Evolutionary conservation across 345 rosid genomes (phyloP).

Genomic region (Eucalyptus curtisii): DNA sequence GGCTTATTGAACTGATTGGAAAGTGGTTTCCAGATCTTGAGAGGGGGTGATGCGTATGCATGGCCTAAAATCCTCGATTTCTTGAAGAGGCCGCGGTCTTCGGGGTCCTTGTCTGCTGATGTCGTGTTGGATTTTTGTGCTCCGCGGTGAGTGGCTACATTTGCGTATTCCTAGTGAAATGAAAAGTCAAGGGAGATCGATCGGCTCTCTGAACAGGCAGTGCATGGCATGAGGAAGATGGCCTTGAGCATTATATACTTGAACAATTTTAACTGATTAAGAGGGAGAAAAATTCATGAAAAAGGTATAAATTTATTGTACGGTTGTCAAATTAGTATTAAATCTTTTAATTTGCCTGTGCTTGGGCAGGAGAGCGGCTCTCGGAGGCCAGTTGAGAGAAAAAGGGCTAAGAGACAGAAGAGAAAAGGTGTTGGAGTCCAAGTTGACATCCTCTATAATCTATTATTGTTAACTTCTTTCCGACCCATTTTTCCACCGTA

Average conservation of each 20-base stretch:
- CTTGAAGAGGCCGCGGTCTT: background rate
- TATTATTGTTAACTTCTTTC: no score
- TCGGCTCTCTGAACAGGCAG: background rate
- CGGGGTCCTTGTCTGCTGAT: background rate
- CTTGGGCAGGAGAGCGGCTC: no score
- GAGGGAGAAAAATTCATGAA: background rate
- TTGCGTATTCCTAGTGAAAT: background rate
- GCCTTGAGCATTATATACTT: background rate
- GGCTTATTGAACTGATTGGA: background rate
- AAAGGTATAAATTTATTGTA: no score
- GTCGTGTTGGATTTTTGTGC: background rate
- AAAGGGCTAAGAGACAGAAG: no score
- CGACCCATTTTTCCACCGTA: background rate
- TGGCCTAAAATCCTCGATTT: background rate
- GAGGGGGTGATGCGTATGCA: background rate
- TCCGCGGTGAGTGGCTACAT: background rate
- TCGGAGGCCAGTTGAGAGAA: no score
- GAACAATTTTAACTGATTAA: background rate
- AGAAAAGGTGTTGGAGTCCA: background rate
- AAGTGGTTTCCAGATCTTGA: background rate
- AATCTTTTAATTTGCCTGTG: no score
- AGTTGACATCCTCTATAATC: no score
- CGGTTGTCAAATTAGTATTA: rapidly evolving
- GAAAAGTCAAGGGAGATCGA: background rate
- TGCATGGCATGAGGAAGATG: background rate